Conservation (phyloP, 2,329 filamentous ascomycete species). For the Stemphylium vesicarium region DNA sequence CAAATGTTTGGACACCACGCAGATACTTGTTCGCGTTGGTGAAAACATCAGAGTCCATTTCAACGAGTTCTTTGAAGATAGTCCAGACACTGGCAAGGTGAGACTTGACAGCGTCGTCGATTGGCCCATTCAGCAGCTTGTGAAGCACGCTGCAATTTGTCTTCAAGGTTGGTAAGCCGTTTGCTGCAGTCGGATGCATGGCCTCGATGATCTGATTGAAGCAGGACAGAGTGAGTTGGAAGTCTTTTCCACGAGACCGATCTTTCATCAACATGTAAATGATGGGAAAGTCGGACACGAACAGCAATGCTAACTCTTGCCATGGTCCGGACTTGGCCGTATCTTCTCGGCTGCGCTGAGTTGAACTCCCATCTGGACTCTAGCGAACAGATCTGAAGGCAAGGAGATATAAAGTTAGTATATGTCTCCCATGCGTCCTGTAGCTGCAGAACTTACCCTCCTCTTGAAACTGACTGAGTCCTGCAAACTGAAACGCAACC, state of each 20-base stretch:
- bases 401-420: too few species aligned
- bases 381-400: conserved; percentile 51
- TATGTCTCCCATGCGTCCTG: too few species aligned
- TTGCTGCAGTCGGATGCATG: conserved; percentile 29
- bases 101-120: conserved; percentile 39
- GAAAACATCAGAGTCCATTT: conserved; percentile 37
- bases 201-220: conserved; percentile 49
- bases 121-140: conserved; percentile 30
- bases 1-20: conserved; percentile 40
- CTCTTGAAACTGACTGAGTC: conserved; percentile 51
- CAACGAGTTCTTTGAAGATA: conserved; percentile 36
- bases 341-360: conserved; percentile 56
- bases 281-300: conserved; percentile 51
- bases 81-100: conserved; percentile 45
- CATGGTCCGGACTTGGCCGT: conserved; percentile 54
- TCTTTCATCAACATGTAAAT: conserved; percentile 45
- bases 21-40: conserved; percentile 35
- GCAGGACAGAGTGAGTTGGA: conserved; percentile 43
- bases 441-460: conserved; percentile 29
- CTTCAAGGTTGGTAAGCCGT: conserved; percentile 35
- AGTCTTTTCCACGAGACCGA: conserved; percentile 38
- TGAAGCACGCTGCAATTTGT: conserved; percentile 26
- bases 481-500: conserved; percentile 53
- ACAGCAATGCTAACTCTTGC: conserved; percentile 53
- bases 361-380: conserved; percentile 56